A percentile compares a stretch with the other conserved stretches of the same genome.
Evolutionary conservation across 2,329 filamentous ascomycete genomes (phyloP).

Genomic region (Penicillium sclerotigenum): DNA sequence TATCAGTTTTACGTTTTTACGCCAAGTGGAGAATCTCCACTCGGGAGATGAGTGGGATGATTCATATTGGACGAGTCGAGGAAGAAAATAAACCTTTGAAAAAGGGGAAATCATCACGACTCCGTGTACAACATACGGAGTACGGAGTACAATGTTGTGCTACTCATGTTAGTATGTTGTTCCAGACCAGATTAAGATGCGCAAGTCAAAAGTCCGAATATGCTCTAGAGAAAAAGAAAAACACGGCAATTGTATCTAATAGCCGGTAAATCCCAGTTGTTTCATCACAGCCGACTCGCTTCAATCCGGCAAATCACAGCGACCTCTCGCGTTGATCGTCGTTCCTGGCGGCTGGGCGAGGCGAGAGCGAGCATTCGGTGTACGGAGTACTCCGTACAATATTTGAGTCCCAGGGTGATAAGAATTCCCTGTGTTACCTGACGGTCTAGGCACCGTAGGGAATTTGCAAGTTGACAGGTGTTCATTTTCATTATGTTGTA

Average conservation of each 20-base stretch:
- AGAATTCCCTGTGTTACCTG: not conserved
- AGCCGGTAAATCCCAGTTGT: not conserved
- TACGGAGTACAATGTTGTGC: not conserved
- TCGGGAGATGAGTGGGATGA: not conserved
- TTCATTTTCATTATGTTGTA: not conserved
- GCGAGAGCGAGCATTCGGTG: not conserved
- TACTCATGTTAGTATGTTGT: not conserved
- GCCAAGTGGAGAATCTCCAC: not conserved
- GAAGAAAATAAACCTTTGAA: not conserved
- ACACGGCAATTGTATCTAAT: not conserved
- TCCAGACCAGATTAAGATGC: not conserved
- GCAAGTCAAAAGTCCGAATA: too few relatives aligned
- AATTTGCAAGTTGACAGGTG: not conserved
- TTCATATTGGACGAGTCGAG: not conserved
- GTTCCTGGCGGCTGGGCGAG: constrained; percentile 5
- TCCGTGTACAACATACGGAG: not conserved
- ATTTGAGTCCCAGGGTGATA: not conserved
- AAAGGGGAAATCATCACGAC: not conserved
- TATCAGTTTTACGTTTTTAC: not conserved
- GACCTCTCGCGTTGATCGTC: constrained; percentile 10
- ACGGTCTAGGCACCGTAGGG: not conserved
- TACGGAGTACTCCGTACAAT: not conserved
- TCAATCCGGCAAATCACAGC: constrained; percentile 2
- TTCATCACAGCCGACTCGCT: not conserved
- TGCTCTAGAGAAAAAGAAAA: not conserved